A percentile compares a stretch with the other conserved stretches of the same genome.
These are phyloP conservation scores for Telopea speciosissima DNA, from an alignment of 177 flowering plant genomes.

Conservation along the genomic window DNA sequence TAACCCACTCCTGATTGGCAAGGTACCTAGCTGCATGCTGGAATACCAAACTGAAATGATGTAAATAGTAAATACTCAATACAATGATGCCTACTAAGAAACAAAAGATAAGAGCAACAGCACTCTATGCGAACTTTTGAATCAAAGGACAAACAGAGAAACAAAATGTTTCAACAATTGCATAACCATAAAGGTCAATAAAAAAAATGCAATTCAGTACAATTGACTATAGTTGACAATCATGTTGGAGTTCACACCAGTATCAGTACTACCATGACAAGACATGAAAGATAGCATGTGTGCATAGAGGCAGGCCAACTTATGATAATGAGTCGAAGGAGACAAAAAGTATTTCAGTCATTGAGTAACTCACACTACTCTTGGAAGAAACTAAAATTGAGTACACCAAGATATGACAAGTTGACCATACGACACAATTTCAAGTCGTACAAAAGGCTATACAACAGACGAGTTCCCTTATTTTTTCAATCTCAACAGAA, in stretches of 20 bases:
- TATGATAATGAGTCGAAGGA: neutral
- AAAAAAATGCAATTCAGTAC: neutral
- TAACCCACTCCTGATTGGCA: slow-evolving; percentile 98
- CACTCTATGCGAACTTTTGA: neutral
- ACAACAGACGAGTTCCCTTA: too few relatives aligned
- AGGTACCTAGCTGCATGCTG: slow-evolving; percentile 99
- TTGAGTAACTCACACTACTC: neutral
- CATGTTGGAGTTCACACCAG: neutral
- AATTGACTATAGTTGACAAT: neutral
- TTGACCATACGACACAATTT: too few relatives aligned
- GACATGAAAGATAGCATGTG: neutral
- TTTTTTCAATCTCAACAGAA: too few relatives aligned
- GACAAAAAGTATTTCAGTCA: neutral
- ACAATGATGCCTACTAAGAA: neutral
- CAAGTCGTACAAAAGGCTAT: too few relatives aligned
- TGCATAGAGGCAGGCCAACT: neutral
- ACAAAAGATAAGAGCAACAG: slow-evolving; percentile 1
- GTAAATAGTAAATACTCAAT: slow-evolving; percentile 5
- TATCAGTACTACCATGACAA: neutral
- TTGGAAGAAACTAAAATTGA: neutral
- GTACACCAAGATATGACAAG: too few relatives aligned
- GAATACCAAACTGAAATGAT: slow-evolving; percentile 17
- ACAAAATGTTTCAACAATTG: neutral
- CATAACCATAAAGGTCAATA: neutral
- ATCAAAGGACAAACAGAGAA: neutral